Percentiles rank a stretch among this genome's conserved stretches.
These are phyloP conservation scores for Xylariomycetidae sp. DNA, from an alignment of 2,329 filamentous ascomycete species.

Conservation along the genomic window DNA sequence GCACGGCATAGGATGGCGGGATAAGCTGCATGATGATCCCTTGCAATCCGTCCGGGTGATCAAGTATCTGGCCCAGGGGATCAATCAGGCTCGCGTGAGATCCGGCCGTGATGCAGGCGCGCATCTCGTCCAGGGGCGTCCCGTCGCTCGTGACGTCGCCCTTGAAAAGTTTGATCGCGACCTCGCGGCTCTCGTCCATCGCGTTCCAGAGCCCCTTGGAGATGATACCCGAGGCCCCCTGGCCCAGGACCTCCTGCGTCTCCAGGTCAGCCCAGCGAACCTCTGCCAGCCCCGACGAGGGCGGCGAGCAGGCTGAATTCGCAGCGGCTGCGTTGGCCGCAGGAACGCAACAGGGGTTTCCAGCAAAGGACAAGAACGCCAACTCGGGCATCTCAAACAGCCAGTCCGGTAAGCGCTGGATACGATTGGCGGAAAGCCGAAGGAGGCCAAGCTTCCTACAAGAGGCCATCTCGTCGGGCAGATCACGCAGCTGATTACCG, in stretches of 20 bases:
- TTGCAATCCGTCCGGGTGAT: slow-evolving; percentile 34
- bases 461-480: slow-evolving; percentile 38
- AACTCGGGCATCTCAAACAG: slow-evolving; percentile 40
- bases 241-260: slow-evolving; percentile 35
- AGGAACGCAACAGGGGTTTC: slow-evolving; percentile 37
- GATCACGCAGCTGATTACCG: slow-evolving; percentile 34
- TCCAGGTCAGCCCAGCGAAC: slow-evolving; percentile 38
- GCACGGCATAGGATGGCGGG: slow-evolving; percentile 35
- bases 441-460: slow-evolving; percentile 40
- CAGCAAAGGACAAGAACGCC: slow-evolving; percentile 42
- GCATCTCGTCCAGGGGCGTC: slow-evolving; percentile 44
- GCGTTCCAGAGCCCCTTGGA: slow-evolving; percentile 34
- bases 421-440: slow-evolving; percentile 37
- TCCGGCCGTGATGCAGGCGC: slow-evolving; percentile 40
- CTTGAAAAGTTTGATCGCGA: slow-evolving; percentile 45
- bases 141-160: slow-evolving; percentile 43
- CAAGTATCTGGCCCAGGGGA: slow-evolving; percentile 38
- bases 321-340: slow-evolving; percentile 10
- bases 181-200: slow-evolving; percentile 26
- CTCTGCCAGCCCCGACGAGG: slow-evolving; percentile 28
- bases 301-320: too few species aligned
- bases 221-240: slow-evolving; percentile 43
- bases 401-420: slow-evolving; percentile 36
- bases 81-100: slow-evolving; percentile 41
- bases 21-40: slow-evolving; percentile 45